Conservation (phyloP, 2,329 filamentous ascomycete species). For the Plectosphaerella plurivora region DNA sequence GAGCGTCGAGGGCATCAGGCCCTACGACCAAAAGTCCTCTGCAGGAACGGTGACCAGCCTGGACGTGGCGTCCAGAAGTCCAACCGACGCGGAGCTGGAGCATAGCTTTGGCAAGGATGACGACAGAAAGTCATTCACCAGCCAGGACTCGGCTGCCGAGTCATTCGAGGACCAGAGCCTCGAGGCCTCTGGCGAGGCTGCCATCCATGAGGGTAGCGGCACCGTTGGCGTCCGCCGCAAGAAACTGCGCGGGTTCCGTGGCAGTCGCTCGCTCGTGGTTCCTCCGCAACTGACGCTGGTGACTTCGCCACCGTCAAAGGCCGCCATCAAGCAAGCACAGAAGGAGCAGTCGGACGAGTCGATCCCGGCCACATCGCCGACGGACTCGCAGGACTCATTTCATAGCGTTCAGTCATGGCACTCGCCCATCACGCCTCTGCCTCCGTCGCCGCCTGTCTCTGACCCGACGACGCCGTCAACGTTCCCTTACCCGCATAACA, state of each 20-base stretch:
- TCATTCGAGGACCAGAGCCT: neutral
- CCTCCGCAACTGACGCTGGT: conserved; percentile 24
- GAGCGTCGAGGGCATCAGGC: conserved; percentile 10
- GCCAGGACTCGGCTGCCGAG: neutral
- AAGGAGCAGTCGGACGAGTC: conserved; percentile 17
- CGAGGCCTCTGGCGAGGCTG: neutral
- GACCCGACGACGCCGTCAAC: conserved; percentile 29
- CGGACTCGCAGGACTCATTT: conserved; percentile 47
- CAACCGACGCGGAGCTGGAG: no score
- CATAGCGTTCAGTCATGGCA: conserved; percentile 50
- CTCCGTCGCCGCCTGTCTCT: conserved; percentile 39
- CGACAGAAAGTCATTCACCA: neutral
- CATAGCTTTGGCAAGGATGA: neutral
- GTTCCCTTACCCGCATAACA: conserved; percentile 35
- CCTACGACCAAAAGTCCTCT: conserved; percentile 11
- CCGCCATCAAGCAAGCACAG: conserved; percentile 8
- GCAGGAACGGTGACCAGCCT: neutral
- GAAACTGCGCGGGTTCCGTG: conserved; percentile 22
- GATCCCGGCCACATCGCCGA: conserved; percentile 30
- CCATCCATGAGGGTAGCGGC: conserved; percentile 26
- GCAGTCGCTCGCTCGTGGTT: conserved; percentile 20
- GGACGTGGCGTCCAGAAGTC: neutral
- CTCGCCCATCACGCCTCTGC: conserved; percentile 36
- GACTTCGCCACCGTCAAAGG: conserved; percentile 33
- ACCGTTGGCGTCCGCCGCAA: conserved; percentile 23